phyloP scores from a whole-genome alignment of 768 basidiomycete genomes.

The Termitomyces sp. region DNA sequence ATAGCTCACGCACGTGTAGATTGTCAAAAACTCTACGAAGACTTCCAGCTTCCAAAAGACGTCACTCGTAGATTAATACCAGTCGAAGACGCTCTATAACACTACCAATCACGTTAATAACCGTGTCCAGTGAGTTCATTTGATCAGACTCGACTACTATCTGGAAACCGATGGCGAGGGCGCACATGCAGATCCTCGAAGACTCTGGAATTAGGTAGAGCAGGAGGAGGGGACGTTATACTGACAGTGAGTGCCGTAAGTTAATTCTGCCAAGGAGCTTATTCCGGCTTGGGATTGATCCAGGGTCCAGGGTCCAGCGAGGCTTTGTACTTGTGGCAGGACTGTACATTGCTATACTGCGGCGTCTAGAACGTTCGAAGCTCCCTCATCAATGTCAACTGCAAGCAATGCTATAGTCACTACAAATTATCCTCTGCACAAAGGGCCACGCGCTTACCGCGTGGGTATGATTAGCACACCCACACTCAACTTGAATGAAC shows the following conservation, averaged over 20 bases:
- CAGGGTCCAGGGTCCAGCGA: background rate
- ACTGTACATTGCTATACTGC: constrained; percentile 3
- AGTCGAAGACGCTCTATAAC: background rate
- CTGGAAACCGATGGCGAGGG: background rate
- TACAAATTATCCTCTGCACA: background rate
- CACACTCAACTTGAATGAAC: constrained; percentile 21
- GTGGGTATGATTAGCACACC: constrained; percentile 33
- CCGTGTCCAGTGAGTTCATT: background rate
- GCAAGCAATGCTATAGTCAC: constrained; percentile 4
- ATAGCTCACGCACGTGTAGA: background rate
- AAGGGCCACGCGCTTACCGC: constrained; percentile 38
- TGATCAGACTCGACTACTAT: background rate
- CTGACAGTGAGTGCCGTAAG: background rate
- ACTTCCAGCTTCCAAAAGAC: background rate
- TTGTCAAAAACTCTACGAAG: background rate
- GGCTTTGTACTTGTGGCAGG: background rate
- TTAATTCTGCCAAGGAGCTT: background rate
- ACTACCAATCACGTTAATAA: background rate
- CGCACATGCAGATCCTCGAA: constrained; percentile 2
- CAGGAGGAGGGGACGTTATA: background rate
- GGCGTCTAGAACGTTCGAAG: constrained; percentile 8
- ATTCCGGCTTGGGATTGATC: constrained; percentile 2
- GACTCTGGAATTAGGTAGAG: background rate
- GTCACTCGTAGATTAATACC: background rate
- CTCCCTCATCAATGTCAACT: constrained; percentile 9